Evolutionary conservation across 1,139 yeast species (phyloP), one percentile per base, ranked within the genome.

Genomic region (Waltiozyma sp.): DNA sequence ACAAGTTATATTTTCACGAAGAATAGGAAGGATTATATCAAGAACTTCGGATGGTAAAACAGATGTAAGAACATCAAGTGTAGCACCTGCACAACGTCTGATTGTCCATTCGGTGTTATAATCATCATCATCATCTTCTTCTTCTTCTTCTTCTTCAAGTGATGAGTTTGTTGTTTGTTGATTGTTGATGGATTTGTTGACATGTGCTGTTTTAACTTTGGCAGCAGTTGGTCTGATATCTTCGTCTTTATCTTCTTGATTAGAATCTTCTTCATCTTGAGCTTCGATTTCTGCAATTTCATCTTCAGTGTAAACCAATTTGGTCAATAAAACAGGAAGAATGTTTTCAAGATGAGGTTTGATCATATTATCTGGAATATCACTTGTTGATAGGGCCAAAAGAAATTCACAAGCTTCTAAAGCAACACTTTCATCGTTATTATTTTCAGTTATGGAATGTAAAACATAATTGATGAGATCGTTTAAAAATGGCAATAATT

Each of bases 321-420:
- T 81, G 34, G 75, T 71, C 42, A 93, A 68, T 38, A 91, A 65
- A 1, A 81, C 77, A 0, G 97, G 96, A 26, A 91, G 62, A 19
- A 91, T 76, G 18, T 65, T 62, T 13, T 70, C 66, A 43, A 93
- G 67, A 53, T 75, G 76, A 1, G 83, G 80, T 40, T 62, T 63
- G 45, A 85, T 71, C 3, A 74, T 58, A 21, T 66, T 66, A 19
- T 63, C 65, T 40, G 80, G 74, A 3, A 71, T 62, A 43, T 75
- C 75, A 15, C 77, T 65, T 13, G 87, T 82, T 1, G 94, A 78
- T 45, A 91, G 69, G 1, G 85, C 79, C 42, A 91, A 70, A 49
- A 93, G 67, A 55, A 91, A 88, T 63, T 91, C 98, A 62, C 96
- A 87, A 2, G 95, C 97, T 59, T 88, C 96, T 41, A 88, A 68